These are phyloP conservation scores for Pythium periplocum DNA, from an alignment of 352 stramenopile species.

Conservation along the genomic window DNA sequence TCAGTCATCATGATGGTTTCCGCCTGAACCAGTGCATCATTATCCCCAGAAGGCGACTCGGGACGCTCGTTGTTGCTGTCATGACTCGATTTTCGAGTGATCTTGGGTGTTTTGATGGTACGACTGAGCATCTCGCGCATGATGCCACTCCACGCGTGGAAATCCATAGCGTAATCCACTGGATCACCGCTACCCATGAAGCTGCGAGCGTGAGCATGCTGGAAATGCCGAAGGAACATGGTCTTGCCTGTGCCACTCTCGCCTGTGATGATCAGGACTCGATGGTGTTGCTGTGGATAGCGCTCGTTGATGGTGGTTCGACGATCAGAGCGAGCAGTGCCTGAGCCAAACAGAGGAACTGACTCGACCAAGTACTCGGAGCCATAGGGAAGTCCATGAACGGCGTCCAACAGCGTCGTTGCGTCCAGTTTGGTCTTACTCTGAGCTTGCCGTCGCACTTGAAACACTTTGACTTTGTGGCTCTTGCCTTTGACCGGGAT, in stretches of 20 bases:
- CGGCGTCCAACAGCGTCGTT: conserved; percentile 23
- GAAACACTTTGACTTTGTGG: conserved; percentile 36
- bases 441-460: conserved; percentile 29
- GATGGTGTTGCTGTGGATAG: conserved; percentile 14
- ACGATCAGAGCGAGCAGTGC: conserved; percentile 1
- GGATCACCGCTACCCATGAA: conserved; percentile 54
- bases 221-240: conserved; percentile 55
- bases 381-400: conserved; percentile 36
- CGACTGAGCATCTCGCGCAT: conserved; percentile 32
- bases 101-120: conserved; percentile 22
- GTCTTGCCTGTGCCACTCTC: conserved; percentile 64
- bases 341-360: conserved; percentile 41
- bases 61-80: neutral
- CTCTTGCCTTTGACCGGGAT: conserved; percentile 67
- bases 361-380: conserved; percentile 41
- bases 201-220: conserved; percentile 39
- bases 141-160: conserved; percentile 55
- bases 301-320: neutral
- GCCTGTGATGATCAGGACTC: conserved; percentile 49
- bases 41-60: neutral
- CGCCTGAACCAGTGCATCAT: neutral
- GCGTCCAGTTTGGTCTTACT: conserved; percentile 28
- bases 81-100: neutral
- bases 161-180: conserved; percentile 48
- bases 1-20: neutral